A percentile compares a stretch with the other conserved stretches of the same genome.
Conservation (phyloP, 148 eudicot genomes). For the Nepenthes mirabilis region DNA sequence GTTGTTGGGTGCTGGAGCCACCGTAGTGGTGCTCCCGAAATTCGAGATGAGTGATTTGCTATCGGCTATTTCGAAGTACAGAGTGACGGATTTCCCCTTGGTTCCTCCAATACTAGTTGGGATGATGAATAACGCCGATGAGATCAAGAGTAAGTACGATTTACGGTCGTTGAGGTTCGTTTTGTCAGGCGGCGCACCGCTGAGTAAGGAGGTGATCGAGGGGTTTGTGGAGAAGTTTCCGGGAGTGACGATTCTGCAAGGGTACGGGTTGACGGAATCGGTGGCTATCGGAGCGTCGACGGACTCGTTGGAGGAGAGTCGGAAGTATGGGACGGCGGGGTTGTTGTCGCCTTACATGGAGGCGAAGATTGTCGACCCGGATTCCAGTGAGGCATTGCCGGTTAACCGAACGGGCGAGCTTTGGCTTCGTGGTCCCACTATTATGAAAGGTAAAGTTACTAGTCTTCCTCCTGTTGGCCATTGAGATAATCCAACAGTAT, state of each 20-base stretch:
- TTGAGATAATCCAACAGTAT: too few species aligned
- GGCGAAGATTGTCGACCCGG: conserved; percentile 83
- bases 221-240: conserved; percentile 69
- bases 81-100: conserved; percentile 48
- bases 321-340: conserved; percentile 84
- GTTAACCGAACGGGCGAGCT: conserved; percentile 83
- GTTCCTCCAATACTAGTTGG: conserved; percentile 86
- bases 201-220: conserved; percentile 76
- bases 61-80: conserved; percentile 46
- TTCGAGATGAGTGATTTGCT: conserved; percentile 74
- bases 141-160: conserved; percentile 33
- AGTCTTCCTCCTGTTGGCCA: too few species aligned
- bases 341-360: conserved; percentile 67
- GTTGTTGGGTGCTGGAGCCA: conserved; percentile 58
- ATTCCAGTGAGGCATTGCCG: conserved; percentile 39
- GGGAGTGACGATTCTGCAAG: conserved; percentile 53
- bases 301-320: conserved; percentile 65
- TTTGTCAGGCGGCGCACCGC: conserved; percentile 75
- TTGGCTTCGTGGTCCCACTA: conserved; percentile 78
- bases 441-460: conserved; percentile 63
- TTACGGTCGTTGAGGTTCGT: conserved; percentile 30
- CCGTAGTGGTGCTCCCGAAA: conserved; percentile 58
- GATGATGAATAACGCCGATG: conserved; percentile 52
- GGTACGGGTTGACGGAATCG: conserved; percentile 88
- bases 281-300: conserved; percentile 80